phyloP scores from a whole-genome alignment of 176 grass and related monocot species.

The Bothriochloa decipiens region DNA sequence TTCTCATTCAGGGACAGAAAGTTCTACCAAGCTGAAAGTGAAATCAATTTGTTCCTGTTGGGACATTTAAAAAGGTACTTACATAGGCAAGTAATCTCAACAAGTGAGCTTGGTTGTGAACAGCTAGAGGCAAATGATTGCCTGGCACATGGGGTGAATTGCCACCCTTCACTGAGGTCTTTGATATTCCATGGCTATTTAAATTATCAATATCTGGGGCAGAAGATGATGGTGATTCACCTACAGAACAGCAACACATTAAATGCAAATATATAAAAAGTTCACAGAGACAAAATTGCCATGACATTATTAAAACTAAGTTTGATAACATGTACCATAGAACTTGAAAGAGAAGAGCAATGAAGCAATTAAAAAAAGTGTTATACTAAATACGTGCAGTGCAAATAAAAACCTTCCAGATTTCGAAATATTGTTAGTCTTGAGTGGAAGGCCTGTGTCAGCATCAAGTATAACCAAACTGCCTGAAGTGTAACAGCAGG shows the following conservation, averaged over 20 bases:
- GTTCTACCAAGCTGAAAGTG: not conserved
- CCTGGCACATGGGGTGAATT: constrained; percentile 59
- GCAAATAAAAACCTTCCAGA: constrained; percentile 9
- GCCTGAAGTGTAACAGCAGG: not conserved
- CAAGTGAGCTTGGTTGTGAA: constrained; percentile 66
- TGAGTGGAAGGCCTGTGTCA: not conserved
- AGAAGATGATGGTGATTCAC: constrained; percentile 61
- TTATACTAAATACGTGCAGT: constrained; percentile 18
- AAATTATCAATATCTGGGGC: constrained; percentile 60
- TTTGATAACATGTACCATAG: constrained; percentile 8
- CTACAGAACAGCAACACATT: constrained; percentile 39
- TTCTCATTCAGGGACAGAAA: constrained; percentile 20
- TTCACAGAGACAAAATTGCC: not conserved
- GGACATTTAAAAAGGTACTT: constrained; percentile 47
- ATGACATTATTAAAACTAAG: constrained; percentile 2
- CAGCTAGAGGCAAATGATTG: constrained; percentile 59
- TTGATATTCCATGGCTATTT: constrained; percentile 51
- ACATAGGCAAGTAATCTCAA: constrained; percentile 74
- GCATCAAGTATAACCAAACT: constrained; percentile 20
- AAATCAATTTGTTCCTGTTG: constrained; percentile 10
- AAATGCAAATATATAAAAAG: constrained; percentile 22
- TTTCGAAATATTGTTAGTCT: not conserved
- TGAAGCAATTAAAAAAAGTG: constrained; percentile 10
- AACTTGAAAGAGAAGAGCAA: not conserved
- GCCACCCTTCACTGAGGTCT: constrained; percentile 45